A percentile compares a stretch with the other conserved stretches of the same genome.
Conservation (phyloP, 768 basidiomycete species). For the Aureoboletus auriporus region DNA sequence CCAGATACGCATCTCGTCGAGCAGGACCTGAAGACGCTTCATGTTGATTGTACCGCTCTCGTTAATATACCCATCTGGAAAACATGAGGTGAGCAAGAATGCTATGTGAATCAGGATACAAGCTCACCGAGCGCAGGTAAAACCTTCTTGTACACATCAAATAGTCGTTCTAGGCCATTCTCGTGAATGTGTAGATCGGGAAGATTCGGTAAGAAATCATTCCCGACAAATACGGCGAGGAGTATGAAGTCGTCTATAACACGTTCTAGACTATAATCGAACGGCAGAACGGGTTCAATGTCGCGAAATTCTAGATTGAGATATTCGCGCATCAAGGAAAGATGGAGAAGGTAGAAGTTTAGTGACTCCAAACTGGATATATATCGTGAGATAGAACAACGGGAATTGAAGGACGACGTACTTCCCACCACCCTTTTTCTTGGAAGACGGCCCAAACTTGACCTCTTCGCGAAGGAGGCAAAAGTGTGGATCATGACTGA, state of each 20-base stretch:
- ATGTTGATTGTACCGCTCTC: conserved; percentile 82
- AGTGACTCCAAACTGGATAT: conserved; percentile 58
- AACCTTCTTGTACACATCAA: conserved; percentile 93
- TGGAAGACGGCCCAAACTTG: conserved; percentile 83
- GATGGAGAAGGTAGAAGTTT: conserved; percentile 92
- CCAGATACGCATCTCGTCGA: conserved; percentile 85
- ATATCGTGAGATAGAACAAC: conserved; percentile 7
- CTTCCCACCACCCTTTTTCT: conserved; percentile 65
- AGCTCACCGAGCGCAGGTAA: conserved; percentile 67
- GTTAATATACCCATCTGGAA: conserved; percentile 86
- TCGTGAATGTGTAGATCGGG: conserved; percentile 98
- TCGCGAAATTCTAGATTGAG: conserved; percentile 91
- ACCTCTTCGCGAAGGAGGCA: conserved; percentile 97
- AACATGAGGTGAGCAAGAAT: conserved; percentile 1
- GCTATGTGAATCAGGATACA: not conserved
- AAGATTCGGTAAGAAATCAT: conserved; percentile 94
- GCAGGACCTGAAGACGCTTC: conserved; percentile 74
- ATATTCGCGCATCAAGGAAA: conserved; percentile 94
- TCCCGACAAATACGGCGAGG: conserved; percentile 94
- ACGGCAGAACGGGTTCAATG: conserved; percentile 62
- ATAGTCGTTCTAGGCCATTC: conserved; percentile 89
- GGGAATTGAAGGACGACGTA: conserved; percentile 20
- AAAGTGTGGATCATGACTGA: conserved; percentile 98
- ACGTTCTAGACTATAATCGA: conserved; percentile 86
- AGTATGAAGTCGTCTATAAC: conserved; percentile 98